Base-by-base conservation (phyloP, 1,139 yeast genomes). In the Blastobotrys serpentis region DNA sequence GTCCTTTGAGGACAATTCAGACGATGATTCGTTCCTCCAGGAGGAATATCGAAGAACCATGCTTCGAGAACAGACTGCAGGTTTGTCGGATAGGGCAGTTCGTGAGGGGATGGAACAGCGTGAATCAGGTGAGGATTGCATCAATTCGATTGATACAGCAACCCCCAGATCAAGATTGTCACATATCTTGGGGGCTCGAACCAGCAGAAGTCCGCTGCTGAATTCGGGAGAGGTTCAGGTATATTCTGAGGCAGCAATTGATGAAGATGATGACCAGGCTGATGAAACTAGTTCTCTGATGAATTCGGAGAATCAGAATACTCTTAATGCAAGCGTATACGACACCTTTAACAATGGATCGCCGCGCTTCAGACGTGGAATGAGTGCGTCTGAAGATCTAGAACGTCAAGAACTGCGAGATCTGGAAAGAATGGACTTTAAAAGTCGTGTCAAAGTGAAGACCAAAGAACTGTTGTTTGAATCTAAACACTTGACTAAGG, bases 51-150 rank as follows among this genome's bases (percentile, higher is more conserved):
- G 32, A 29, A 11, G 32, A 11, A 29, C 32, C 32, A 29, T 6
- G 14, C 74, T 83, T 42, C 79, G 84, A 52, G 86, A 80, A 54
- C 84, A 81, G 53, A 77, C 86, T 0, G 86, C 84, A 2, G 78
- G 73, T 48, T 71, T 81, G 54, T 85, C 88, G 11, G 72, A 72
- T 30, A 76, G 82, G 47, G 84, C 83, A 2, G 72, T 79, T 3
- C 77, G 73, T 29, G 75, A 72, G 42, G 71, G 66, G 25, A 52
- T 59, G 57, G 19, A 22, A n/a, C 38, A 44, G 6, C 42, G 32
- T 13, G 32, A 11, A 14, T 41, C 32, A 16, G 41, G 37, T 17
- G 32, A 29, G 14, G 32, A 29, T 29, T 30, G 29, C 2, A 17
- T n/a, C 4, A 37, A 30, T n/a, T 2, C 17, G n/a, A 13, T 17